These are phyloP conservation scores for Herpetomonas tarakana DNA, from an alignment of 208 protist genomes.

Conservation along the genomic window DNA sequence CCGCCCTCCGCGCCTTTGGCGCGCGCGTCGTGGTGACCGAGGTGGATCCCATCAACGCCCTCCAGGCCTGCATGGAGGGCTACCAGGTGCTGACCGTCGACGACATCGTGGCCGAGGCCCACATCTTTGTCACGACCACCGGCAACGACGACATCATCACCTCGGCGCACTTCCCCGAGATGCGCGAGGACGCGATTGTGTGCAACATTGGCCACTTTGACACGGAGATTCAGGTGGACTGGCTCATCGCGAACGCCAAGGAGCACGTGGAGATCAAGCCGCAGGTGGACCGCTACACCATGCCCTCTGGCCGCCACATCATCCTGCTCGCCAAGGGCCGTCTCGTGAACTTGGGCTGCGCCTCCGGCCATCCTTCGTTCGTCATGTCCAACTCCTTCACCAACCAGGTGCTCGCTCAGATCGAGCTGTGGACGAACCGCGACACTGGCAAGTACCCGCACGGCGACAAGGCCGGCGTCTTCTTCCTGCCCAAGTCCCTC, in stretches of 20 bases:
- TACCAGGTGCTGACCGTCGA: conserved; percentile 97
- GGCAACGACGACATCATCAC: conserved; percentile 99
- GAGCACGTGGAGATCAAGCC: conserved; percentile 98
- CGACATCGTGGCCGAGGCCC: conserved; percentile 80
- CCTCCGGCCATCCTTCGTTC: conserved; percentile 99
- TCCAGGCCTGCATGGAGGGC: conserved; percentile 99
- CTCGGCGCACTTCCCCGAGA: conserved; percentile 95
- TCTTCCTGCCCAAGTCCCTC: conserved; percentile 98
- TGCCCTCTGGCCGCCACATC: conserved; percentile 94
- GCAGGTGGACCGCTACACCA: conserved; percentile 98
- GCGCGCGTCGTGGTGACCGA: conserved; percentile 98
- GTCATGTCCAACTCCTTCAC: conserved; percentile 99
- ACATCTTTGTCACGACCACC: conserved; percentile 99
- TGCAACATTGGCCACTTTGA: conserved; percentile 99
- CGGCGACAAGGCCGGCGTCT: conserved; percentile 91
- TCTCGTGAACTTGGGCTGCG: conserved; percentile 99
- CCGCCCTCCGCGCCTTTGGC: conserved; percentile 94
- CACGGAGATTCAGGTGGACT: conserved; percentile 99
- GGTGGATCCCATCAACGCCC: conserved; percentile 99
- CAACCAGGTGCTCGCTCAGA: conserved; percentile 99
- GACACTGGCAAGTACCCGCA: conserved; percentile 92
- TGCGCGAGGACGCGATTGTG: conserved; percentile 99
- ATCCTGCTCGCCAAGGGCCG: conserved; percentile 96
- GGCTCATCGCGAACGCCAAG: conserved; percentile 91
- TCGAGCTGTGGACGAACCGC: conserved; percentile 97